Evolutionary conservation across 2,329 filamentous ascomycete genomes (phyloP).

Genomic region (Diaporthe nobilis): DNA sequence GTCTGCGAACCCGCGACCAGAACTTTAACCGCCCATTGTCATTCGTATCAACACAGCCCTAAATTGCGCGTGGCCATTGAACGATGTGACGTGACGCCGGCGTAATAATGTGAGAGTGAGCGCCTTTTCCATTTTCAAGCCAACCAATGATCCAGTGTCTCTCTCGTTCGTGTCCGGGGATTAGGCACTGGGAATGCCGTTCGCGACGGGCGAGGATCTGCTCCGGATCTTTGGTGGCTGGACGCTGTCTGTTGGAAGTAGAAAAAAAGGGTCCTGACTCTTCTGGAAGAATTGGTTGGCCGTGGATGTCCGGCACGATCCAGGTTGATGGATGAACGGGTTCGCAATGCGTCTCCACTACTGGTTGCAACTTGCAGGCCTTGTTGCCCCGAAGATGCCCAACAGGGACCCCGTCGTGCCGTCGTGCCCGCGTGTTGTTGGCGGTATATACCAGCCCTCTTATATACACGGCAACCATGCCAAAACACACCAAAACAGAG

Average conservation of each 20-base stretch:
- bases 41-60: slow-evolving; percentile 26
- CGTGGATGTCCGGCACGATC: slow-evolving; percentile 32
- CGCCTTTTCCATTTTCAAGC: background rate
- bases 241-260: slow-evolving; percentile 13
- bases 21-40: background rate
- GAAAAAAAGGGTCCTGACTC: slow-evolving; percentile 23
- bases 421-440: slow-evolving; percentile 3
- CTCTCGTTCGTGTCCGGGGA: slow-evolving; percentile 25
- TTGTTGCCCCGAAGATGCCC: slow-evolving; percentile 28
- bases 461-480: slow-evolving; percentile 22
- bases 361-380: background rate
- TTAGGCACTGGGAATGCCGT: slow-evolving; percentile 12
- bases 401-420: background rate
- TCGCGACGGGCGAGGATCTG: slow-evolving; percentile 1
- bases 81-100: slow-evolving; percentile 4
- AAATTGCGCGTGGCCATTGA: slow-evolving; percentile 12
- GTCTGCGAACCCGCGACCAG: background rate
- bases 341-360: slow-evolving; percentile 31
- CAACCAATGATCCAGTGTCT: background rate
- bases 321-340: slow-evolving; percentile 34
- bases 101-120: background rate
- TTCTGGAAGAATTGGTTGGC: slow-evolving; percentile 38
- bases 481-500: slow-evolving; percentile 32
- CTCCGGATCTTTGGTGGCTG: slow-evolving; percentile 6
- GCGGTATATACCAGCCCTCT: slow-evolving; percentile 33